Evolutionary conservation across 2,329 filamentous ascomycete genomes (phyloP).

Genomic region (Fusarium veterinarium): DNA sequence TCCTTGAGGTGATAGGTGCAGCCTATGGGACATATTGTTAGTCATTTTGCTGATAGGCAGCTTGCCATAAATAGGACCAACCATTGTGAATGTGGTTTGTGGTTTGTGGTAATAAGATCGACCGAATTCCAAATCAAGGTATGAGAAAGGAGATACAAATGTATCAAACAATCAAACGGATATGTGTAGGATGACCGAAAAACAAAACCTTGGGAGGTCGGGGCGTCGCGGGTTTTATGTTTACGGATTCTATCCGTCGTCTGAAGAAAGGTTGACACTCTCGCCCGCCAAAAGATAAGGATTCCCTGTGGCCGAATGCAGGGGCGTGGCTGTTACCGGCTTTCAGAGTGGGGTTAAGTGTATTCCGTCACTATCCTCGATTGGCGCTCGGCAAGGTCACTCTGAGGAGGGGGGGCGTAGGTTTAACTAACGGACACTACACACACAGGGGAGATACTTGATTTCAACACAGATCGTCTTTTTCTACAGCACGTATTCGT

Average conservation of each 20-base stretch:
- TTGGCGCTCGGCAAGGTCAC: conserved; percentile 28
- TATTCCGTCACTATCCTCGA: conserved; percentile 22
- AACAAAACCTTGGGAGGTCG: conserved; percentile 15
- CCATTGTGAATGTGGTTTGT: conserved; percentile 34
- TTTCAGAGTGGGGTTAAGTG: conserved; percentile 26
- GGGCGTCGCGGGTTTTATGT: conserved; percentile 46
- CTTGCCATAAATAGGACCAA: conserved; percentile 3
- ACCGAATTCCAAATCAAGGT: conserved; percentile 1
- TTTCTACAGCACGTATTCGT: neutral
- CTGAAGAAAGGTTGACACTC: conserved; percentile 28
- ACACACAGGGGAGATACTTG: conserved; percentile 33
- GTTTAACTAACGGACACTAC: neutral
- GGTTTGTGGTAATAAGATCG: too few relatives aligned
- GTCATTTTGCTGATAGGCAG: neutral
- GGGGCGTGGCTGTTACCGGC: conserved; percentile 46
- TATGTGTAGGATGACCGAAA: conserved; percentile 42
- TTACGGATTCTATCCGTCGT: conserved; percentile 37
- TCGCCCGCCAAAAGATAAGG: conserved; percentile 44
- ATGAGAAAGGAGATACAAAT: conserved; percentile 22
- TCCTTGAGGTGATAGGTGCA: conserved; percentile 36
- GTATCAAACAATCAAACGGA: conserved; percentile 36
- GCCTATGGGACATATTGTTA: conserved; percentile 33
- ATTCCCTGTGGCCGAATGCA: conserved; percentile 43
- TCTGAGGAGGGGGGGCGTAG: conserved; percentile 18
- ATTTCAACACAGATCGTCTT: conserved; percentile 3